A percentile compares a stretch with the other conserved stretches of the same genome.
Evolutionary conservation across 2,329 filamentous ascomycete genomes (phyloP).

Genomic region (Trichoderma semiorbis): DNA sequence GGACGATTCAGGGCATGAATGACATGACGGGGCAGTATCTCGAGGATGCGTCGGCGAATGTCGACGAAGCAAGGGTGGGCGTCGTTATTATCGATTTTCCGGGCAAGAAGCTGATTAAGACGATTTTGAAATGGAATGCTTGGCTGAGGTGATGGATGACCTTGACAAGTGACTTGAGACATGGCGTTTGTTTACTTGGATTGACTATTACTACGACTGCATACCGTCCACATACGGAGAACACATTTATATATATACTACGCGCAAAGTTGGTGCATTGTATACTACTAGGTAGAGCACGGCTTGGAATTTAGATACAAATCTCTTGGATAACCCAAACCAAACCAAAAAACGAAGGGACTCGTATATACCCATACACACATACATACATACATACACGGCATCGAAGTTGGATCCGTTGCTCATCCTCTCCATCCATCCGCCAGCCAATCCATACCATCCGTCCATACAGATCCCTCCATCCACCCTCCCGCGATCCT

Average conservation of each 20-base stretch:
- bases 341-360: neutral
- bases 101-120: slow-evolving; percentile 40
- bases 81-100: slow-evolving; percentile 50
- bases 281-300: neutral
- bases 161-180: no score
- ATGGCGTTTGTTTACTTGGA: neutral
- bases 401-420: neutral
- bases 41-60: slow-evolving; percentile 27
- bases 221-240: neutral
- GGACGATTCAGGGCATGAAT: slow-evolving; percentile 45
- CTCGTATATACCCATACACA: neutral
- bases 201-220: neutral
- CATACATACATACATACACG: neutral
- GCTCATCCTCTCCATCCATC: neutral
- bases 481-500: neutral
- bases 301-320: neutral
- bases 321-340: neutral
- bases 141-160: slow-evolving; percentile 23
- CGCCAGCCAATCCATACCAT: neutral
- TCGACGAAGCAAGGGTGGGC: slow-evolving; percentile 36
- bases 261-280: neutral
- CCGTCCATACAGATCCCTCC: neutral
- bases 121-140: slow-evolving; percentile 41
- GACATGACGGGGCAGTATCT: slow-evolving; percentile 47
- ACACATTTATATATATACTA: neutral